Evolutionary conservation across 345 rosid genomes (phyloP).

Genomic region (Populus tremula): DNA sequence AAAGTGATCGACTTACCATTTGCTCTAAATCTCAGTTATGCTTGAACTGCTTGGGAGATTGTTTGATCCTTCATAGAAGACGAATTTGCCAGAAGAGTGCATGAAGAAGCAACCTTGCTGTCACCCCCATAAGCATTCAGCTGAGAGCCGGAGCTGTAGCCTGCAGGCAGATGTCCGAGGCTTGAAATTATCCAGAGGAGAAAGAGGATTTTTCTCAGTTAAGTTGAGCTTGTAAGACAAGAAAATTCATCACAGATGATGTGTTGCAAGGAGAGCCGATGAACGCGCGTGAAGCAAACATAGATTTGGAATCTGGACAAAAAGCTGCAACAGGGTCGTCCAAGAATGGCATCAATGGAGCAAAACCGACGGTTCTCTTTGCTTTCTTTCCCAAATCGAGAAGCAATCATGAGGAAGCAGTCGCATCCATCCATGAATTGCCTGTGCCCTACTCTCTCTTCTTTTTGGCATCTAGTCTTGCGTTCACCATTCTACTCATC

Average conservation of each 20-base stretch:
- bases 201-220: neutral
- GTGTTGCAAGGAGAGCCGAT: conserved; percentile 1
- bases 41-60: neutral
- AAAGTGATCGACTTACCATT: neutral
- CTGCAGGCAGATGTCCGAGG: too few relatives aligned
- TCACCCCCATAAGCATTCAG: neutral
- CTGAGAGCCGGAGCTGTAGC: neutral
- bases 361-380: conserved; percentile 42
- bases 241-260: neutral
- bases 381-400: conserved; percentile 3
- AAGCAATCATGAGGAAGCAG: neutral
- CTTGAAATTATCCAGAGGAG: too few relatives aligned
- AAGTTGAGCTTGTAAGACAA: neutral
- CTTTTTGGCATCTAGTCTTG: neutral
- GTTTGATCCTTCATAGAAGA: neutral
- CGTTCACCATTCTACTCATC: neutral
- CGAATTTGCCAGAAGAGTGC: neutral
- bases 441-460: neutral
- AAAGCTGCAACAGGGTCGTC: neutral
- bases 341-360: conserved; percentile 20
- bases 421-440: neutral
- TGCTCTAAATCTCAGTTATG: too few relatives aligned
- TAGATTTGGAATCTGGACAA: neutral
- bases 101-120: neutral
- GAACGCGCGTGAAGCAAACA: conserved; percentile 9